Evolutionary conservation across 2,329 filamentous ascomycete genomes (phyloP).

Genomic region (Talaromyces sp.): DNA sequence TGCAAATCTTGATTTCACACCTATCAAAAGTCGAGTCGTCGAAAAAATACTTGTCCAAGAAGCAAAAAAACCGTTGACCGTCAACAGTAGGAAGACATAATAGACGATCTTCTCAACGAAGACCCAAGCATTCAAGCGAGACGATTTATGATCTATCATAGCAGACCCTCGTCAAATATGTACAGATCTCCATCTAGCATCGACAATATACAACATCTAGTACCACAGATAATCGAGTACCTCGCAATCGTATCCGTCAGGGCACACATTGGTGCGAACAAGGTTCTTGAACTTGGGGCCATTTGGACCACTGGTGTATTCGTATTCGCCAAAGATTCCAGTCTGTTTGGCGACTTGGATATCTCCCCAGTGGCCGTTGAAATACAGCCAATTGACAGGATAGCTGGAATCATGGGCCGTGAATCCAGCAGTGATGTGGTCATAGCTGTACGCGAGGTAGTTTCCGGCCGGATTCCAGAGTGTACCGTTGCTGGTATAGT

Average conservation of each 20-base stretch:
- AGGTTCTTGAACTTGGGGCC: slow-evolving; percentile 61
- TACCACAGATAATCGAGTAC: slow-evolving; percentile 12
- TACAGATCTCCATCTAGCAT: background rate
- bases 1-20: background rate
- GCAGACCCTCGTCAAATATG: background rate
- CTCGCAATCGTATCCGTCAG: slow-evolving; percentile 25
- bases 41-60: background rate
- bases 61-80: background rate
- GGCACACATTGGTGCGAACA: slow-evolving; percentile 55
- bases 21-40: background rate
- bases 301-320: slow-evolving; percentile 58
- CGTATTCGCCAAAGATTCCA: slow-evolving; percentile 51
- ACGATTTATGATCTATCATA: background rate
- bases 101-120: background rate
- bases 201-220: background rate
- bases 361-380: slow-evolving; percentile 61
- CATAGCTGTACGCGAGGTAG: slow-evolving; percentile 57
- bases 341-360: slow-evolving; percentile 52
- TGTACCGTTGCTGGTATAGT: slow-evolving; percentile 54
- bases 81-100: background rate
- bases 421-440: slow-evolving; percentile 41
- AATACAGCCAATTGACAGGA: slow-evolving; percentile 57
- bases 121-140: background rate
- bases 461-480: slow-evolving; percentile 60
- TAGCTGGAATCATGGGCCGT: slow-evolving; percentile 44